A percentile compares a stretch with the other conserved stretches of the same genome.
Conservation (phyloP, 805 yeast species). For the Ogataea chonburiensis region DNA sequence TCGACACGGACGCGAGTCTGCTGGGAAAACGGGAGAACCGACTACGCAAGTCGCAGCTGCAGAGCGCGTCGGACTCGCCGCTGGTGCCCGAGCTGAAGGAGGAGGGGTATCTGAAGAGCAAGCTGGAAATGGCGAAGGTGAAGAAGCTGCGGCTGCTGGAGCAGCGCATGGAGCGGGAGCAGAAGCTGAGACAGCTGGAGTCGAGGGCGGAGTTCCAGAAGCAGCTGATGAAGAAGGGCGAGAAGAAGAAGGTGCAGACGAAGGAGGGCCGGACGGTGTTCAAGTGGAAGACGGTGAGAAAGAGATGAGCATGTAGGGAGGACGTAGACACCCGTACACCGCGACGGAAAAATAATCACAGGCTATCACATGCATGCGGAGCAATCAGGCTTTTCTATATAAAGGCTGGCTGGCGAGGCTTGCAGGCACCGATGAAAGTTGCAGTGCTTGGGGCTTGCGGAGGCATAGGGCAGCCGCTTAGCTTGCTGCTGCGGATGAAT, state of each 20-base stretch:
- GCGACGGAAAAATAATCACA: no score
- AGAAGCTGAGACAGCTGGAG: constrained; percentile 66
- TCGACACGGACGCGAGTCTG: constrained; percentile 67
- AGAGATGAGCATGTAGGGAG: constrained; percentile 41
- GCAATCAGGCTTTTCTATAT: no score
- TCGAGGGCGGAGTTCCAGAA: constrained; percentile 72
- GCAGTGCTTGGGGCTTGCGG: constrained; percentile 89
- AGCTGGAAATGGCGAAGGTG: constrained; percentile 50
- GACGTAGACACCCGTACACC: constrained; percentile 7
- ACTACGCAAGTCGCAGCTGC: constrained; percentile 58
- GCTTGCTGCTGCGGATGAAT: constrained; percentile 71
- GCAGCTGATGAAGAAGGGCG: constrained; percentile 89
- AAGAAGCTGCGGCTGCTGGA: constrained; percentile 60
- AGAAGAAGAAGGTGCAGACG: constrained; percentile 70
- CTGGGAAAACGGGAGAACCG: constrained; percentile 70
- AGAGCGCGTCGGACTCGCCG: constrained; percentile 33
- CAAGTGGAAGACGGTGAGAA: constrained; percentile 85
- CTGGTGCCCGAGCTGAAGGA: constrained; percentile 27
- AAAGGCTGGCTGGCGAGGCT: no score
- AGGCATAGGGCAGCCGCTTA: constrained; percentile 91
- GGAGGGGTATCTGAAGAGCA: constrained; percentile 23
- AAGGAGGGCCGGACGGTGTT: constrained; percentile 66
- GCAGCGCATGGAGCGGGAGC: constrained; percentile 65
- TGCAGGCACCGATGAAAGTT: no score
- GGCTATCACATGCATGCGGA: constrained; percentile 8